Conservation (phyloP, 495 filamentous ascomycete genomes). For the Geoglossum glabrum region DNA sequence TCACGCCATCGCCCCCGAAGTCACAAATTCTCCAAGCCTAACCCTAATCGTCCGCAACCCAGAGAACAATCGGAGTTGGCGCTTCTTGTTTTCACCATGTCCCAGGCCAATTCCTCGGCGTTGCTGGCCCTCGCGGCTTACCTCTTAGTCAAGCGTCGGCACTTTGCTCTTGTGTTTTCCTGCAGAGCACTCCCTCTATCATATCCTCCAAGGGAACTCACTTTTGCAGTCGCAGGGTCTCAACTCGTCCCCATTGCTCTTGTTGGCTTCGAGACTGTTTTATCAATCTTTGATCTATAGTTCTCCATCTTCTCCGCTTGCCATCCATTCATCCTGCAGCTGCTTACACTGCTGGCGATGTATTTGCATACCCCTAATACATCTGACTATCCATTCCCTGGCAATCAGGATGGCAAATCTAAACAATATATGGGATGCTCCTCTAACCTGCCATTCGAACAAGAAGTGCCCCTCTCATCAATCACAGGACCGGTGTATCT, state of each 20-base stretch:
- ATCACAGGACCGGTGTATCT: constrained; percentile 79
- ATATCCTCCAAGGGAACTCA: no score
- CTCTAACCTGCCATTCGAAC: constrained; percentile 25
- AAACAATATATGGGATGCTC: neutral
- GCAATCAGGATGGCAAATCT: neutral
- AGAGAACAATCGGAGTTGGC: neutral
- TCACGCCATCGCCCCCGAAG: neutral
- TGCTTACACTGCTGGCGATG: neutral
- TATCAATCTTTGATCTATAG: neutral
- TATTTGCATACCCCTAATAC: neutral
- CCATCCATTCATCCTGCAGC: neutral
- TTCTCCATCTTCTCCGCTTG: neutral
- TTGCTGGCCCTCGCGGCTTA: neutral
- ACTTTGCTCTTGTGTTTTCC: neutral
- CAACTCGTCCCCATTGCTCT: no score
- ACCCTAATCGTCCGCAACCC: neutral
- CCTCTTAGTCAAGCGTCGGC: neutral
- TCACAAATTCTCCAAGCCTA: neutral
- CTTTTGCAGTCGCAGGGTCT: neutral
- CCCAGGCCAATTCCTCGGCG: neutral
- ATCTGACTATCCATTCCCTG: neutral
- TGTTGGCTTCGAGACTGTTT: neutral
- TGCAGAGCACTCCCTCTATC: neutral
- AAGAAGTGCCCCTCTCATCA: constrained; percentile 35
- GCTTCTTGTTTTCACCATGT: neutral